Evolutionary conservation across 2,329 filamentous ascomycete genomes (phyloP).

Genomic region (Colletotrichum scovillei): DNA sequence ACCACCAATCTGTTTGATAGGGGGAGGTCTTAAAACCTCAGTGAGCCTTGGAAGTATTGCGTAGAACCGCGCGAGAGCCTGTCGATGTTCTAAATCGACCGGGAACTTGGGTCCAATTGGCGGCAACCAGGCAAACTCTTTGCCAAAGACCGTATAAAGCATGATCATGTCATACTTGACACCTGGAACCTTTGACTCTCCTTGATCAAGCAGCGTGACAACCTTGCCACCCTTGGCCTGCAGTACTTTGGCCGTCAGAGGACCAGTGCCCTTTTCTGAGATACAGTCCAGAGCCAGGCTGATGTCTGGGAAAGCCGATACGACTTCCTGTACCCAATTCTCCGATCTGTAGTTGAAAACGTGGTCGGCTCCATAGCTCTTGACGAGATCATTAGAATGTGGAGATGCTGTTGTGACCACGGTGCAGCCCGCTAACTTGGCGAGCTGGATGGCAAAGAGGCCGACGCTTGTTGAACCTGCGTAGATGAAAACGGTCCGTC

Average conservation of each 20-base stretch:
- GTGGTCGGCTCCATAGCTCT: slow-evolving; percentile 55
- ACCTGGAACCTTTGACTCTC: slow-evolving; percentile 35
- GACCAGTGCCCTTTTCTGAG: slow-evolving; percentile 43
- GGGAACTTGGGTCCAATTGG: slow-evolving; percentile 44
- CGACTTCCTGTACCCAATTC: background rate
- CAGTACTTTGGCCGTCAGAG: slow-evolving; percentile 41
- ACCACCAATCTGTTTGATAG: slow-evolving; percentile 25
- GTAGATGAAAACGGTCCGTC: slow-evolving; percentile 39
- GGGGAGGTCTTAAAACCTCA: slow-evolving; percentile 36
- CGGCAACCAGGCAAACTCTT: slow-evolving; percentile 40
- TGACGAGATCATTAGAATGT: slow-evolving; percentile 51
- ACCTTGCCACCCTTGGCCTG: slow-evolving; percentile 43
- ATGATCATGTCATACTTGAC: slow-evolving; percentile 40
- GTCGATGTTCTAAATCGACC: slow-evolving; percentile 40
- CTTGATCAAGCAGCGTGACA: slow-evolving; percentile 39
- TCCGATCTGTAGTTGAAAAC: slow-evolving; percentile 57
- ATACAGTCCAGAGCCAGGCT: slow-evolving; percentile 44
- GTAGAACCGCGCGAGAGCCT: slow-evolving; percentile 39
- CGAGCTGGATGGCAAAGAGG: slow-evolving; percentile 22
- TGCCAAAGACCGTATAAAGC: slow-evolving; percentile 41
- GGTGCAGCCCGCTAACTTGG: slow-evolving; percentile 18
- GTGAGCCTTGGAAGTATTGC: slow-evolving; percentile 33
- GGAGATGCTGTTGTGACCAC: slow-evolving; percentile 33
- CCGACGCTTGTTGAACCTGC: slow-evolving; percentile 39
- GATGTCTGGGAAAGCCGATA: slow-evolving; percentile 39